Percentiles rank a stretch among this genome's conserved stretches.
phyloP scores from a whole-genome alignment of 2,329 filamentous ascomycete genomes.

The Alternaria burnsii region DNA sequence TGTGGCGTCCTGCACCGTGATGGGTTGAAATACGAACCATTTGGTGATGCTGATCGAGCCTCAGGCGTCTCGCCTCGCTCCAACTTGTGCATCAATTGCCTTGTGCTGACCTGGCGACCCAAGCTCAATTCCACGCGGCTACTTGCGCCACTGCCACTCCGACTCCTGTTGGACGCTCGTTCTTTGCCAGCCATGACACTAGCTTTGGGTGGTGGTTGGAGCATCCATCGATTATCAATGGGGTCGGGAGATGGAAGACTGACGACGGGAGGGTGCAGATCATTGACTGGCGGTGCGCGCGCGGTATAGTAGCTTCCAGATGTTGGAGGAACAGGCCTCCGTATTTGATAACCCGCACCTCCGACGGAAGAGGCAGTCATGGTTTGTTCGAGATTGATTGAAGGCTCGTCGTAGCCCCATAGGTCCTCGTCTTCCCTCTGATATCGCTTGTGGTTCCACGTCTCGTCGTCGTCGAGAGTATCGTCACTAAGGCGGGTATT shows the following conservation, averaged over 20 bases:
- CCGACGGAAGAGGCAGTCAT: slow-evolving; percentile 44
- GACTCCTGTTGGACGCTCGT: slow-evolving; percentile 67
- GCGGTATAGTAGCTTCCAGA: slow-evolving; percentile 50
- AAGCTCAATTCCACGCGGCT: slow-evolving; percentile 52
- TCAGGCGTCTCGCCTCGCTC: slow-evolving; percentile 48
- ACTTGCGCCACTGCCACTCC: slow-evolving; percentile 58
- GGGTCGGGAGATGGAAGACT: slow-evolving; percentile 74
- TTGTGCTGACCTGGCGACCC: slow-evolving; percentile 51
- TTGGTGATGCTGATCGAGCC: slow-evolving; percentile 46
- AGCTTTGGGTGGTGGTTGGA: slow-evolving; percentile 88
- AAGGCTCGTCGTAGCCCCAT: slow-evolving; percentile 71
- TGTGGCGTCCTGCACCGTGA: slow-evolving; percentile 39
- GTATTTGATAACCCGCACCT: slow-evolving; percentile 27
- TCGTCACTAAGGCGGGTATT: slow-evolving; percentile 45
- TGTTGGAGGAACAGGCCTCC: slow-evolving; percentile 39
- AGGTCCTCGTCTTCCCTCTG: slow-evolving; percentile 88
- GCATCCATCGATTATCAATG: slow-evolving; percentile 86
- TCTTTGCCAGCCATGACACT: slow-evolving; percentile 91
- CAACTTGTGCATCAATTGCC: slow-evolving; percentile 47
- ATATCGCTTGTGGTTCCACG: slow-evolving; percentile 79
- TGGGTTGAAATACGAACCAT: slow-evolving; percentile 46
- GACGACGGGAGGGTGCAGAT: slow-evolving; percentile 85
- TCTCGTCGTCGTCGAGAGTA: slow-evolving; percentile 55
- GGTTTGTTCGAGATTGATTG: slow-evolving; percentile 43
- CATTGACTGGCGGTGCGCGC: slow-evolving; percentile 77